Conservation (phyloP, 768 basidiomycete genomes). For the Phaffia australis region DNA sequence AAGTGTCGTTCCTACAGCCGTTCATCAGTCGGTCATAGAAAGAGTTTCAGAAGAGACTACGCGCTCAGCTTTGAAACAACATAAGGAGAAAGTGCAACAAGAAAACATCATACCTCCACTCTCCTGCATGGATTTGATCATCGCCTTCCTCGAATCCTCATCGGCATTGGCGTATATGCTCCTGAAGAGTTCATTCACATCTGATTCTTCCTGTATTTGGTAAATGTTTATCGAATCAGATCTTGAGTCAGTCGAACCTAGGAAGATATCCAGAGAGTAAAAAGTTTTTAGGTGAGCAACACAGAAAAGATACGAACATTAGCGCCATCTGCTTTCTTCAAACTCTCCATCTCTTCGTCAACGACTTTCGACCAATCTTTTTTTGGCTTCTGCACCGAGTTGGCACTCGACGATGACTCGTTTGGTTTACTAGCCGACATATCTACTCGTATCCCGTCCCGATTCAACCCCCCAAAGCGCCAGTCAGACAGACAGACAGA, state of each 20-base stretch:
- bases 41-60: neutral
- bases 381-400: conserved; percentile 40
- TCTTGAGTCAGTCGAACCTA: conserved; percentile 70
- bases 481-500: conserved; percentile 10
- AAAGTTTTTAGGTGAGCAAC: neutral
- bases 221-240: conserved; percentile 75
- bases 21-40: neutral
- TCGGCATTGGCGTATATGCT: conserved; percentile 80
- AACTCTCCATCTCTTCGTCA: conserved; percentile 56
- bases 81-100: neutral
- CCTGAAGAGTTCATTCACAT: conserved; percentile 30
- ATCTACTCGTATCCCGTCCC: no score
- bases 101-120: conserved; percentile 53
- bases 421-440: no score
- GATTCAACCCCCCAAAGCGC: no score
- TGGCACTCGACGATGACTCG: conserved; percentile 37
- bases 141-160: conserved; percentile 80
- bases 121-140: conserved; percentile 95
- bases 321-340: conserved; percentile 48
- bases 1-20: conserved; percentile 57
- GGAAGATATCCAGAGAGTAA: neutral
- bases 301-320: conserved; percentile 28
- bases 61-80: neutral
- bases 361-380: conserved; percentile 89
- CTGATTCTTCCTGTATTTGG: conserved; percentile 43